Evolutionary conservation across 768 basidiomycete genomes (phyloP).

Genomic region (Paxillus rubicundulus): DNA sequence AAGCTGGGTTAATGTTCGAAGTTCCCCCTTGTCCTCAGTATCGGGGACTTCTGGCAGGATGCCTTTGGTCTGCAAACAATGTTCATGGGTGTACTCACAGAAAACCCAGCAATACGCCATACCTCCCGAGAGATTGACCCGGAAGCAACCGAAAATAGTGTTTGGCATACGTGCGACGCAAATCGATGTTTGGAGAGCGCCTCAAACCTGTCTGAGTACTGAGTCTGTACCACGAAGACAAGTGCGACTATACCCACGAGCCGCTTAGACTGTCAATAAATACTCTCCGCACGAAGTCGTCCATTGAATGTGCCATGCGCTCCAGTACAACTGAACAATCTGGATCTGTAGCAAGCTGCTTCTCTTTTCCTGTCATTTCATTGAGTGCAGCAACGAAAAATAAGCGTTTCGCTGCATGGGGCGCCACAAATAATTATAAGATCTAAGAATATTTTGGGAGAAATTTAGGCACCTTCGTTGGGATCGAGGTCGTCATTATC

Average conservation of each 20-base stretch:
- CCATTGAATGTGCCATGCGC: conserved; percentile 89
- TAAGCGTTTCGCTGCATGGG: conserved; percentile 58
- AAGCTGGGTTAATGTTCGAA: conserved; percentile 62
- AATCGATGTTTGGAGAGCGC: conserved; percentile 75
- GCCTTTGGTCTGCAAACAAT: conserved; percentile 45
- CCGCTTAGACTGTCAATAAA: conserved; percentile 85
- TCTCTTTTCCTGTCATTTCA: conserved; percentile 87
- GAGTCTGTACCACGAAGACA: conserved; percentile 6
- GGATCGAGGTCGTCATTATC: conserved; percentile 53
- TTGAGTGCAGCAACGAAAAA: conserved; percentile 81
- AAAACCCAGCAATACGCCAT: conserved; percentile 4
- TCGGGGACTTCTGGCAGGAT: conserved; percentile 50
- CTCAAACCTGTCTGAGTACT: conserved; percentile 48
- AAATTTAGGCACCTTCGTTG: conserved; percentile 57
- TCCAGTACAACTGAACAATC: conserved; percentile 91
- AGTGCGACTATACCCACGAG: conserved; percentile 58
- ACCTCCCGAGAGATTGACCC: conserved; percentile 74
- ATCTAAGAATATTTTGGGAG: background rate
- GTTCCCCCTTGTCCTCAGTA: conserved; percentile 56
- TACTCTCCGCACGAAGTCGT: conserved; percentile 91
- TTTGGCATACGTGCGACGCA: conserved; percentile 95
- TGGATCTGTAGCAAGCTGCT: conserved; percentile 86
- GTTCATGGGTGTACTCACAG: background rate
- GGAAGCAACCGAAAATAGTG: conserved; percentile 65
- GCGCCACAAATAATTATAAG: background rate